These are phyloP conservation scores for Hymenoscyphus occultus DNA, from an alignment of 2,329 filamentous ascomycete species.

Conservation along the genomic window DNA sequence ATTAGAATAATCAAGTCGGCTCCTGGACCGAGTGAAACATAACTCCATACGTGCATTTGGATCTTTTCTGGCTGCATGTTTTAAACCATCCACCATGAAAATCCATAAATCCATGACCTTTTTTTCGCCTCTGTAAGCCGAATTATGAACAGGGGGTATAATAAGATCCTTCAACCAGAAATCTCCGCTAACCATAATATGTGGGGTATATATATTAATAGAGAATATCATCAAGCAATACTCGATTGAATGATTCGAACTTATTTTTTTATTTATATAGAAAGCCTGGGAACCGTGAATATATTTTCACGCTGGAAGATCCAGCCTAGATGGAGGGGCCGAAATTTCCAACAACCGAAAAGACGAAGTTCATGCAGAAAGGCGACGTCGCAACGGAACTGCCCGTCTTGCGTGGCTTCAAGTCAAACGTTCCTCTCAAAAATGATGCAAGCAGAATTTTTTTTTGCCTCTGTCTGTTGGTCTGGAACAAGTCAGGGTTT, in stretches of 20 bases:
- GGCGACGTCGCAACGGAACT: background rate
- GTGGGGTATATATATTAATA: background rate
- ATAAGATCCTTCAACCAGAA: background rate
- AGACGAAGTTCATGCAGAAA: background rate
- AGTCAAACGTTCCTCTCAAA: background rate
- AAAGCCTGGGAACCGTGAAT: background rate
- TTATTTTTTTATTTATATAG: background rate
- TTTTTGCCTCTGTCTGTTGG: background rate
- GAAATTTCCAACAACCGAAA: background rate
- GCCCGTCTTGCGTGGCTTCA: background rate
- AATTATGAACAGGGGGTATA: background rate
- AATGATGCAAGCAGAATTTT: background rate
- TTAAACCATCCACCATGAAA: background rate
- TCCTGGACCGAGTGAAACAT: background rate
- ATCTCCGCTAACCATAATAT: background rate
- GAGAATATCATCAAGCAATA: background rate
- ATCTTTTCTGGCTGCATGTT: background rate
- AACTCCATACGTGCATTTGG: background rate
- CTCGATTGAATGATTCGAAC: background rate
- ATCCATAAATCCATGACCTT: background rate
- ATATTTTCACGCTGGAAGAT: too few relatives aligned
- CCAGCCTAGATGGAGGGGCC: background rate
- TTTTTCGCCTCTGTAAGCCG: too few relatives aligned
- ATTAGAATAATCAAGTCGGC: background rate
- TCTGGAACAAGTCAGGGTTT: conserved; percentile 2